A percentile compares a stretch with the other conserved stretches of the same genome.
These are phyloP conservation scores for Sesbania bispinosa DNA, from an alignment of 306 rosid genomes.

Conservation along the genomic window DNA sequence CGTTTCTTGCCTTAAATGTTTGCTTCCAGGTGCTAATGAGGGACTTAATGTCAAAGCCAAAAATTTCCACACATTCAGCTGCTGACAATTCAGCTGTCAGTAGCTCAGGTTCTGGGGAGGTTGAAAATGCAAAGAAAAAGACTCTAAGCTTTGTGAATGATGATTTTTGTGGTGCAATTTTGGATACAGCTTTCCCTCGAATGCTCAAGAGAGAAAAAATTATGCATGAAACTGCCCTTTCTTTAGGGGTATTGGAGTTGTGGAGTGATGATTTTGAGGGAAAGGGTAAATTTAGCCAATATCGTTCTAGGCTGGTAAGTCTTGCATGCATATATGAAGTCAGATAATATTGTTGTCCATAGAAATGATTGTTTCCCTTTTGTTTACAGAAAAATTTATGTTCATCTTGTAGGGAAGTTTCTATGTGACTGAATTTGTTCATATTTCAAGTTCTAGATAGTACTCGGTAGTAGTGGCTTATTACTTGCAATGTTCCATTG, in stretches of 20 bases:
- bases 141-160: conserved; percentile 61
- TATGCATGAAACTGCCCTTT: conserved; percentile 46
- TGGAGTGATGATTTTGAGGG: conserved; percentile 94
- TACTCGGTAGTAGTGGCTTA: conserved; percentile 10
- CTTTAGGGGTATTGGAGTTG: conserved; percentile 74
- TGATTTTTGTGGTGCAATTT: conserved; percentile 57
- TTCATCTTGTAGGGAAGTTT: background rate
- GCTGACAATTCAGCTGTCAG: conserved; percentile 46
- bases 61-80: conserved; percentile 46
- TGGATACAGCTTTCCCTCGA: conserved; percentile 82
- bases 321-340: conserved; percentile 14
- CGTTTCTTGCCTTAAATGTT: conserved; percentile 31
- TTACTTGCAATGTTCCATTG: conserved; percentile 13
- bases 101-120: conserved; percentile 48
- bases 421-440: background rate
- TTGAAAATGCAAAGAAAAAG: conserved; percentile 52
- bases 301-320: conserved; percentile 84
- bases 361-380: background rate
- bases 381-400: background rate
- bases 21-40: conserved; percentile 67
- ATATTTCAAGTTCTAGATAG: conserved; percentile 12
- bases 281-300: conserved; percentile 82
- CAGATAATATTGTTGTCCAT: conserved; percentile 2
- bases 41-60: conserved; percentile 80
- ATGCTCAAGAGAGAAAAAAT: conserved; percentile 86